Evolutionary conservation across 129 eudicot genomes (phyloP).

Genomic region (Flaveria linearis): DNA sequence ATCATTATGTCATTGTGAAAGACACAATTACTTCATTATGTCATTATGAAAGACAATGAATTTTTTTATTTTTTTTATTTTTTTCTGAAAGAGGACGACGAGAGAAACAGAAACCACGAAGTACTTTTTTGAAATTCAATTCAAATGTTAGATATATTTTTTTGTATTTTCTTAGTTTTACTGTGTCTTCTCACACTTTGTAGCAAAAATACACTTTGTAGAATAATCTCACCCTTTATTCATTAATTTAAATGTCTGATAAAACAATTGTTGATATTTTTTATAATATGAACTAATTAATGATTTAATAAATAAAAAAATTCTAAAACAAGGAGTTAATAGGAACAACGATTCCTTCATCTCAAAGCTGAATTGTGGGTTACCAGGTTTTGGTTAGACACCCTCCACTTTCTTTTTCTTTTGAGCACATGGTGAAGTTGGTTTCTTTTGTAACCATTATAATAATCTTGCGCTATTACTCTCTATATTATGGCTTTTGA

Average conservation of each 20-base stretch:
- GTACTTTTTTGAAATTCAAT: too few species aligned
- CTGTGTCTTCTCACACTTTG: too few species aligned
- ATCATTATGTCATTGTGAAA: too few species aligned
- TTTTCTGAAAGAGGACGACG: too few species aligned
- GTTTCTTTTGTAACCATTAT: background rate
- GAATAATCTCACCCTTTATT: background rate
- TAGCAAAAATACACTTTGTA: too few species aligned
- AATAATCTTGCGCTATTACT: background rate
- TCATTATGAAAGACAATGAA: too few species aligned
- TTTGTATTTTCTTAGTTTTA: too few species aligned
- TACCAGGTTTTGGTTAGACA: slow-evolving; percentile 15
- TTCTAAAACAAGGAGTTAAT: background rate
- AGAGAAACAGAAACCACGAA: too few species aligned
- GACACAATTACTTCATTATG: too few species aligned
- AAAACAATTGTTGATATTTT: background rate
- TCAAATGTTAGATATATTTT: too few species aligned
- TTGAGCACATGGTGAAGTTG: slow-evolving; percentile 8
- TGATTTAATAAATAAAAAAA: background rate
- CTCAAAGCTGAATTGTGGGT: slow-evolving; percentile 13
- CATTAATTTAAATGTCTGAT: background rate
- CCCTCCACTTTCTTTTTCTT: background rate
- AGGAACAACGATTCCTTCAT: background rate
- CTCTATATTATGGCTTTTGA: too few species aligned
- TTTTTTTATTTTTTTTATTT: too few species aligned
- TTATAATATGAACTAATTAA: background rate